A percentile compares a stretch with the other conserved stretches of the same genome.
Evolutionary conservation across 2,329 filamentous ascomycete genomes (phyloP).

Genomic region (Sclerotinia minor): DNA sequence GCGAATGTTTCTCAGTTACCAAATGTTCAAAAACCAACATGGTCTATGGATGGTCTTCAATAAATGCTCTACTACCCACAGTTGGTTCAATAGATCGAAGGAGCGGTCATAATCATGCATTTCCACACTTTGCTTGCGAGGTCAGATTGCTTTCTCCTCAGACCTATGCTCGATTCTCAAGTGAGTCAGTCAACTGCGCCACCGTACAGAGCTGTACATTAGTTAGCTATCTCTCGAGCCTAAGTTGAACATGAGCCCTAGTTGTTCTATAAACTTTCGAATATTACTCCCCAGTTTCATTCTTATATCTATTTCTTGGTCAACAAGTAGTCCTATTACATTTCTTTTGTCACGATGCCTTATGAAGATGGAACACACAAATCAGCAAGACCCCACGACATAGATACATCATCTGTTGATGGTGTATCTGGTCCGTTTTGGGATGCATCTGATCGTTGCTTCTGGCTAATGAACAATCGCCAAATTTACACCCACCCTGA

Average conservation of each 20-base stretch:
- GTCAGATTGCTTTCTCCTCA: not conserved
- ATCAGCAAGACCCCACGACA: constrained; percentile 13
- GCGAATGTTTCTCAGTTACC: not conserved
- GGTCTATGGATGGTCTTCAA: not conserved
- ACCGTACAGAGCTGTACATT: constrained; percentile 13
- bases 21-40: constrained; percentile 16
- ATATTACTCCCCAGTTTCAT: not conserved
- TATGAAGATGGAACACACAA: not conserved
- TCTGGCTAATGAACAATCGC: constrained; percentile 19
- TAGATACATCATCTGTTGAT: constrained; percentile 17
- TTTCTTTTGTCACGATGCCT: constrained; percentile 3
- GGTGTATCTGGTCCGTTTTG: constrained; percentile 23
- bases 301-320: not conserved
- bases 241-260: not conserved
- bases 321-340: not conserved
- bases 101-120: not conserved
- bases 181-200: constrained; percentile 16
- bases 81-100: constrained; percentile 6
- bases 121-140: constrained; percentile 5
- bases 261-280: not conserved
- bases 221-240: not conserved
- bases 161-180: not conserved
- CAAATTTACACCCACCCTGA: constrained; percentile 25
- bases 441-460: constrained; percentile 18
- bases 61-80: constrained; percentile 11